A percentile compares a stretch with the other conserved stretches of the same genome.
These are phyloP conservation scores for Trichoderma asperellum DNA, from an alignment of 2,329 filamentous ascomycete species.

Conservation along the genomic window DNA sequence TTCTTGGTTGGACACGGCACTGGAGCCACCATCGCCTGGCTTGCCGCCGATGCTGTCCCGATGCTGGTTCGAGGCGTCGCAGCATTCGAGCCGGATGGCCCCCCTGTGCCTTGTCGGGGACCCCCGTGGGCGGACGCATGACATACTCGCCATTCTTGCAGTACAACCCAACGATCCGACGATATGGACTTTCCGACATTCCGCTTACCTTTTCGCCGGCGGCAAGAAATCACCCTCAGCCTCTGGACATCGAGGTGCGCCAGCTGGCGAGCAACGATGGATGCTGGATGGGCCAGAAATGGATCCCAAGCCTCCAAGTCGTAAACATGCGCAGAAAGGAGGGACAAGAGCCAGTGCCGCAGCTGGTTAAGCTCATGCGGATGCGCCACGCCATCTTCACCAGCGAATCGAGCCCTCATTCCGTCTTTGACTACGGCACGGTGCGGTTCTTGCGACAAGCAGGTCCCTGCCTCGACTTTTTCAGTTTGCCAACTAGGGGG, in stretches of 20 bases:
- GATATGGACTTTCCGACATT: conserved; percentile 48
- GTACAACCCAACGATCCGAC: conserved; percentile 38
- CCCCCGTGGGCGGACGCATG: conserved; percentile 16
- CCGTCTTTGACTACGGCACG: conserved; percentile 59
- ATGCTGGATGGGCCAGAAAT: conserved; percentile 1
- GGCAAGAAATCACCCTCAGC: neutral
- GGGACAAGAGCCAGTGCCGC: conserved; percentile 34
- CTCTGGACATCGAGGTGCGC: neutral
- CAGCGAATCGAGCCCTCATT: conserved; percentile 57
- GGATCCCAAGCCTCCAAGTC: neutral
- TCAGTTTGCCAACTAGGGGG: conserved; percentile 48
- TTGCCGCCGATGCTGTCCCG: conserved; percentile 54
- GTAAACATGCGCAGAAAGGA: neutral
- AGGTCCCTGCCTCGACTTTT: conserved; percentile 49
- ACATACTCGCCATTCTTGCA: conserved; percentile 34
- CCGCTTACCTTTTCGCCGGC: conserved; percentile 50
- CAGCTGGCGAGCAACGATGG: neutral
- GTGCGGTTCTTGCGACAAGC: conserved; percentile 57
- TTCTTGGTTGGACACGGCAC: conserved; percentile 57
- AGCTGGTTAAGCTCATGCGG: conserved; percentile 52
- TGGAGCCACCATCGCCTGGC: conserved; percentile 51
- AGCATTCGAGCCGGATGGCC: conserved; percentile 57
- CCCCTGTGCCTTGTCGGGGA: conserved; percentile 48
- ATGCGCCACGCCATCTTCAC: conserved; percentile 57
- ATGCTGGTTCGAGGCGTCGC: conserved; percentile 53